A percentile compares a stretch with the other conserved stretches of the same genome.
Evolutionary conservation across 805 yeast species (phyloP).

Genomic region (Jamesozyma piceae): DNA sequence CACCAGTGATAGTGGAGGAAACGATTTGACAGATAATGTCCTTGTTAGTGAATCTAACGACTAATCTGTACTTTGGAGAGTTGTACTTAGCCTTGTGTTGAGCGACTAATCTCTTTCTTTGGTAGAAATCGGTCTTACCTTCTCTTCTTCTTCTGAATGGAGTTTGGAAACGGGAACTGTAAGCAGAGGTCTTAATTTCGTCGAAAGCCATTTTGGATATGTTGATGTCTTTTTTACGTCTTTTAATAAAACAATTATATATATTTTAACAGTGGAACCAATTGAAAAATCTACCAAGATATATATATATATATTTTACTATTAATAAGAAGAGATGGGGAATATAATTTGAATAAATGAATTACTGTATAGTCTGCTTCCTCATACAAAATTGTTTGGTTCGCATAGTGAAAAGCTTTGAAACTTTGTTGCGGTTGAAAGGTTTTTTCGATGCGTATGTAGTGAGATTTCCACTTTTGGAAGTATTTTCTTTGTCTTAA

Average conservation of each 20-base stretch:
- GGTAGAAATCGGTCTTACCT: slow-evolving; percentile 99
- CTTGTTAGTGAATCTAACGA: slow-evolving; percentile 99
- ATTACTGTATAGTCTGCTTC: too few relatives aligned
- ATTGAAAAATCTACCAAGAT: not conserved
- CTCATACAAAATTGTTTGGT: too few relatives aligned
- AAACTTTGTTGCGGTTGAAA: too few relatives aligned
- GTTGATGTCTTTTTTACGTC: not conserved
- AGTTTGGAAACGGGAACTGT: slow-evolving; percentile 99
- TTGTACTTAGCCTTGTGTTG: slow-evolving; percentile 99
- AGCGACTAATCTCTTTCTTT: slow-evolving; percentile 98
- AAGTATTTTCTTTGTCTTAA: too few relatives aligned
- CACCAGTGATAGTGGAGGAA: slow-evolving; percentile 96
- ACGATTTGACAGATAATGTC: slow-evolving; percentile 97
- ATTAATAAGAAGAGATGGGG: not conserved
- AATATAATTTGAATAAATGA: too few relatives aligned
- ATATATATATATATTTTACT: not conserved
- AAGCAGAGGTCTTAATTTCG: slow-evolving; percentile 73
- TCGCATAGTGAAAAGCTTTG: too few relatives aligned
- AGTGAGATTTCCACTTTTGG: too few relatives aligned
- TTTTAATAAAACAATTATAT: not conserved
- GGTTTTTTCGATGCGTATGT: too few relatives aligned
- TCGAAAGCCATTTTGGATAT: slow-evolving; percentile 47
- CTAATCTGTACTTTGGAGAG: slow-evolving; percentile 99
- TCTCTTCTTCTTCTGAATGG: slow-evolving; percentile 99
- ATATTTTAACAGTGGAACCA: not conserved